phyloP scores from a whole-genome alignment of 2,329 filamentous ascomycete species.

The Fusarium sp. region DNA sequence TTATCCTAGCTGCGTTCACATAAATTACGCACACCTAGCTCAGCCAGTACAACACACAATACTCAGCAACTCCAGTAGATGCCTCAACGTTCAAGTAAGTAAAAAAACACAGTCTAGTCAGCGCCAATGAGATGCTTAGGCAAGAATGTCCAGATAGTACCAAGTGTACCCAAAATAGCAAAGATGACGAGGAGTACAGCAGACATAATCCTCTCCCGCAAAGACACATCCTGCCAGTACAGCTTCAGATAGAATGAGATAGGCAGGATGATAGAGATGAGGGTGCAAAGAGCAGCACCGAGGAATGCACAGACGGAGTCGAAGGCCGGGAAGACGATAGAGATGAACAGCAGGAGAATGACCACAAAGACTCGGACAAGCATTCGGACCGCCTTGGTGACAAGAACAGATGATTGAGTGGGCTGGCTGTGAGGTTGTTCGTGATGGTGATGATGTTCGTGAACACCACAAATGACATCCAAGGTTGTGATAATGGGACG shows the following conservation, averaged over 20 bases:
- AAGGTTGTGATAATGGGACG: slow-evolving; percentile 87
- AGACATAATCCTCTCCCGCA: slow-evolving; percentile 71
- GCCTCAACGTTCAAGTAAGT: neutral
- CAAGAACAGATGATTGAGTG: slow-evolving; percentile 54
- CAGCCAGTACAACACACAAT: neutral
- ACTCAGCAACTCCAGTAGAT: slow-evolving; percentile 23
- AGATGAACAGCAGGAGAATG: slow-evolving; percentile 78
- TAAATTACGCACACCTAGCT: neutral
- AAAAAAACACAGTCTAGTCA: slow-evolving; percentile 41
- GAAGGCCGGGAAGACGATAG: slow-evolving; percentile 77
- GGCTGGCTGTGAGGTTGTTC: slow-evolving; percentile 42
- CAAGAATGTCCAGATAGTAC: slow-evolving; percentile 89
- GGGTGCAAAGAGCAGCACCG: slow-evolving; percentile 90
- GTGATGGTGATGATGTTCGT: slow-evolving; percentile 57
- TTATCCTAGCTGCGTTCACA: slow-evolving; percentile 9
- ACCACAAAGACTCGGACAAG: slow-evolving; percentile 74
- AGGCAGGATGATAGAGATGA: slow-evolving; percentile 91
- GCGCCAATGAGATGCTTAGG: slow-evolving; percentile 79
- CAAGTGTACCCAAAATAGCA: slow-evolving; percentile 75
- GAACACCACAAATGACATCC: slow-evolving; percentile 83
- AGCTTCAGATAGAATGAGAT: slow-evolving; percentile 91
- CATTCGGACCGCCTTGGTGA: slow-evolving; percentile 62
- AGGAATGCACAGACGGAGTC: slow-evolving; percentile 93
- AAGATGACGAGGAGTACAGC: slow-evolving; percentile 78
- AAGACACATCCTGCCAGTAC: slow-evolving; percentile 77